A percentile compares a stretch with the other conserved stretches of the same genome.
These are phyloP conservation scores for Dendrobium catenatum DNA, from an alignment of 106 monocot genomes.

Conservation along the genomic window DNA sequence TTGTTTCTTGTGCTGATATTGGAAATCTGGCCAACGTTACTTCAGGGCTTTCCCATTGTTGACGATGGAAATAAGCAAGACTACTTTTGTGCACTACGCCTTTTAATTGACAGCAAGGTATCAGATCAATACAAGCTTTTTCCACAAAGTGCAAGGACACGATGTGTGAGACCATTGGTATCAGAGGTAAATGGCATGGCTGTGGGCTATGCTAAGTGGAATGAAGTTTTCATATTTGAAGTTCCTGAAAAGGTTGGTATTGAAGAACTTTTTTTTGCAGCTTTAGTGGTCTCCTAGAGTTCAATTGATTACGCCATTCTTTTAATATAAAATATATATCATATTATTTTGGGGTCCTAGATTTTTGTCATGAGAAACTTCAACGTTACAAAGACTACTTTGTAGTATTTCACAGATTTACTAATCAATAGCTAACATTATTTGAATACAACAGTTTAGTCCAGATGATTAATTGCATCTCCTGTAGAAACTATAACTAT, in stretches of 20 bases:
- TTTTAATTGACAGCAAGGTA: constrained; percentile 51
- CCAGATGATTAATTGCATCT: background rate
- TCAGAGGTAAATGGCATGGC: constrained; percentile 21
- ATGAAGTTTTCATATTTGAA: constrained; percentile 97
- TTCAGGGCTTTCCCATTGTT: constrained; percentile 68
- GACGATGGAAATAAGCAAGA: constrained; percentile 88
- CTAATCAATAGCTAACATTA: background rate
- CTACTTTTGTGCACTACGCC: constrained; percentile 85
- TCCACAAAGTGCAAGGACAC: constrained; percentile 96
- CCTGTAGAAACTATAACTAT: background rate
- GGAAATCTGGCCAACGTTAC: background rate
- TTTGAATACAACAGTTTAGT: background rate
- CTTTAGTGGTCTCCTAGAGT: background rate
- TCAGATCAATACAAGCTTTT: constrained; percentile 76
- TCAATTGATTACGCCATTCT: background rate
- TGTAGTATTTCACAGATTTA: background rate
- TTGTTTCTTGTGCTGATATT: constrained; percentile 3
- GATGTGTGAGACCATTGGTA: constrained; percentile 55
- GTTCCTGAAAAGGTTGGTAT: constrained; percentile 71
- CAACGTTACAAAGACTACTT: background rate
- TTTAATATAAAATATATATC: background rate
- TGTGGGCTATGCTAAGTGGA: constrained; percentile 69
- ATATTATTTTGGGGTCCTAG: background rate
- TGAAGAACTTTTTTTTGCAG: background rate
- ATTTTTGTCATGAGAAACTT: background rate